phyloP scores from a whole-genome alignment of 2,329 filamentous ascomycete species.

The Alternaria sp. region DNA sequence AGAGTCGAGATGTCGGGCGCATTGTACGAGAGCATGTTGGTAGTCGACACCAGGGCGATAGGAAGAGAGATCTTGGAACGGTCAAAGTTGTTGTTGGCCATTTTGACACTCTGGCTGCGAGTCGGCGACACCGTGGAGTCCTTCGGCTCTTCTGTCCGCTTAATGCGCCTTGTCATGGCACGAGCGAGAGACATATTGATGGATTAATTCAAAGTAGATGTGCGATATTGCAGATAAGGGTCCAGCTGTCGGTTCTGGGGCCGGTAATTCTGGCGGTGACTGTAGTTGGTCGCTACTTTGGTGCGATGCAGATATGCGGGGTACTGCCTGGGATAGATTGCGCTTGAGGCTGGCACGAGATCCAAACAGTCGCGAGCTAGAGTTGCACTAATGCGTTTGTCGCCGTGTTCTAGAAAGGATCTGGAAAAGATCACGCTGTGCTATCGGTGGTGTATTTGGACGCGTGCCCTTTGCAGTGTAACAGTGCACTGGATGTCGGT shows the following conservation, averaged over 20 bases:
- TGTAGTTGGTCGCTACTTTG: constrained; percentile 35
- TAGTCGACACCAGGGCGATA: constrained; percentile 86
- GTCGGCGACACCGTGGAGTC: constrained; percentile 36
- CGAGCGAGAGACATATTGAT: constrained; percentile 66
- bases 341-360: constrained; percentile 27
- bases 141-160: constrained; percentile 55
- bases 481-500: constrained; percentile 30
- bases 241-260: constrained; percentile 34
- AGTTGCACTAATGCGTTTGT: constrained; percentile 24
- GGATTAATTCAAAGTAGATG: constrained; percentile 40
- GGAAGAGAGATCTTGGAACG: constrained; percentile 84
- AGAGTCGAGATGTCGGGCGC: constrained; percentile 75
- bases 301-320: constrained; percentile 40
- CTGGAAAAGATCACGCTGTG: constrained; percentile 30
- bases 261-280: constrained; percentile 37
- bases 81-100: constrained; percentile 54
- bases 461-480: constrained; percentile 36
- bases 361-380: constrained; percentile 22
- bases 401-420: constrained; percentile 28
- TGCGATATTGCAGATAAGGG: constrained; percentile 32
- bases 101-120: constrained; percentile 56
- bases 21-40: constrained; percentile 95
- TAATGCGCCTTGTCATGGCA: constrained; percentile 73
- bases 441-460: constrained; percentile 26
- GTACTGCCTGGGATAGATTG: constrained; percentile 47